phyloP scores from a whole-genome alignment of 1,284 basidiomycete species.

The Ustilago lituana region DNA sequence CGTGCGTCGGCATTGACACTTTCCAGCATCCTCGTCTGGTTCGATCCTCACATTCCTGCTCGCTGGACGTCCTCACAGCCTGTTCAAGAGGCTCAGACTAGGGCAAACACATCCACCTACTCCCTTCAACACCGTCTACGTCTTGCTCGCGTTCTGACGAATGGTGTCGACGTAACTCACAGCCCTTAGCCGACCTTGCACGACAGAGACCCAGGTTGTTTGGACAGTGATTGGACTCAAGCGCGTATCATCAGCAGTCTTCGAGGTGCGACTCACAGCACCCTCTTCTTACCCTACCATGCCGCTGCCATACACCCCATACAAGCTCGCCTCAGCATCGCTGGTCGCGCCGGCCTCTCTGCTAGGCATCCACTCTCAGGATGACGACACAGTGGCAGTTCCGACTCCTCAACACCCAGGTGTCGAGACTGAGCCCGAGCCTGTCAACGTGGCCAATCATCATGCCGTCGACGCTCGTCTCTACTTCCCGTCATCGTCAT shows the following conservation, averaged over 20 bases:
- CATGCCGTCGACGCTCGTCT: slow-evolving; percentile 43
- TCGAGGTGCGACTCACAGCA: too few species aligned
- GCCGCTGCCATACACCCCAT: slow-evolving; percentile 46
- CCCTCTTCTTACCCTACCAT: slow-evolving; percentile 4
- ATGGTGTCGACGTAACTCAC: too few species aligned
- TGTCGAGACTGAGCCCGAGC: slow-evolving; percentile 18
- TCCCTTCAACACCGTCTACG: too few species aligned
- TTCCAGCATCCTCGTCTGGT: background rate
- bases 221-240: too few species aligned
- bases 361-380: slow-evolving; percentile 6
- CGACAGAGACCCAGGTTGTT: too few species aligned
- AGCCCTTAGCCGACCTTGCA: too few species aligned
- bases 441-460: slow-evolving; percentile 22
- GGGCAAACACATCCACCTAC: too few species aligned
- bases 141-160: too few species aligned
- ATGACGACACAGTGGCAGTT: slow-evolving; percentile 34
- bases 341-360: slow-evolving; percentile 20
- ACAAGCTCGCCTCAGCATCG: slow-evolving; percentile 45
- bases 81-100: too few species aligned
- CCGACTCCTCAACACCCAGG: slow-evolving; percentile 50
- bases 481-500: slow-evolving; percentile 33
- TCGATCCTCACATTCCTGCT: background rate
- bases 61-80: too few species aligned
- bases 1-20: background rate
- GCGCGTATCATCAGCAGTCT: background rate